These are phyloP conservation scores for Stephanodiscus minutulus DNA, from an alignment of 108 stramenopile genomes.

Conservation along the genomic window DNA sequence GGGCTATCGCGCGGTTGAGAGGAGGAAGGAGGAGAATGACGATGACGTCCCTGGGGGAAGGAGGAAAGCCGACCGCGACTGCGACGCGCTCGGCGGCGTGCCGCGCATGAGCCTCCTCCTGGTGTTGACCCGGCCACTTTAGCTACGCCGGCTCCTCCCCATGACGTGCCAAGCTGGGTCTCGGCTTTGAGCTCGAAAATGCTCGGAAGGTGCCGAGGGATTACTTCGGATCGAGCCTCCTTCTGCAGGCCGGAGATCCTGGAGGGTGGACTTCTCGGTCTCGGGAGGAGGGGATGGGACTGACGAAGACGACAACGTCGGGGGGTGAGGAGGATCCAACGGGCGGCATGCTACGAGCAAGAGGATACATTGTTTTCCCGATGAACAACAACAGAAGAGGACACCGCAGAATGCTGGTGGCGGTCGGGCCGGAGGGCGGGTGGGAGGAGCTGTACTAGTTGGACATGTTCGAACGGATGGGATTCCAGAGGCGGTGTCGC, in stretches of 20 bases:
- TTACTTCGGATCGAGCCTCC: constrained; percentile 92
- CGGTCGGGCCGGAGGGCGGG: constrained; percentile 92
- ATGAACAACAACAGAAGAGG: constrained; percentile 8
- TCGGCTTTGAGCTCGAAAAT: constrained; percentile 71
- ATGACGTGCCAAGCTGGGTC: constrained; percentile 89
- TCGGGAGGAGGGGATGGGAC: too few relatives aligned
- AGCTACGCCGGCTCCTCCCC: constrained; percentile 86
- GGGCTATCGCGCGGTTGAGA: background rate
- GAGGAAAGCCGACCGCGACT: too few relatives aligned
- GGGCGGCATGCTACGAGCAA: constrained; percentile 12
- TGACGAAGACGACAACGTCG: too few relatives aligned
- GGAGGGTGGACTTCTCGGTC: constrained; percentile 27
- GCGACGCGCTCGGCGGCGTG: constrained; percentile 6
- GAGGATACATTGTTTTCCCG: constrained; percentile 75
- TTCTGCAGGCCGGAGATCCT: constrained; percentile 73
- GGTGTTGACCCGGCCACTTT: constrained; percentile 88
- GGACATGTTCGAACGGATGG: constrained; percentile 60
- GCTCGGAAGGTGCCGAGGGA: constrained; percentile 86
- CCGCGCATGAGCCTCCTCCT: constrained; percentile 73
- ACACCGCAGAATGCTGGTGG: constrained; percentile 61
- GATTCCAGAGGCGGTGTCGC: constrained; percentile 84
- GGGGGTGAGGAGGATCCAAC: constrained; percentile 5
- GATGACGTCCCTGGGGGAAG: too few relatives aligned
- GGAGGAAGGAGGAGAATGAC: too few relatives aligned
- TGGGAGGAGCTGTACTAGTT: constrained; percentile 91